Evolutionary conservation across 345 rosid species (phyloP).

Genomic region (Jatropha curcas): DNA sequence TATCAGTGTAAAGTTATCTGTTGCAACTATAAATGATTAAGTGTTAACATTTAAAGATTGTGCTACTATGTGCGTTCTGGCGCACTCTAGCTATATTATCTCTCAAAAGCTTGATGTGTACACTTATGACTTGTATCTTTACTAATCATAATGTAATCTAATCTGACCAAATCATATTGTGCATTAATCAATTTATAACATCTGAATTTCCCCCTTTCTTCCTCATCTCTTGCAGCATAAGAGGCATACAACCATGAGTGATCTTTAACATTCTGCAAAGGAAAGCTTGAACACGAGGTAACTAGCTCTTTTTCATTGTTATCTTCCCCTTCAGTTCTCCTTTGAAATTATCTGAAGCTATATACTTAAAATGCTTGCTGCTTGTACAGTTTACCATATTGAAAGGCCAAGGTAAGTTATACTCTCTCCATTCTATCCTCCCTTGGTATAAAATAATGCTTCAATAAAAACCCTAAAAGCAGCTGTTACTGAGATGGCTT

Average conservation of each 20-base stretch:
- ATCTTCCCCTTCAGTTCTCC: neutral
- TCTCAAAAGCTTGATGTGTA: no score
- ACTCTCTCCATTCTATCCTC: neutral
- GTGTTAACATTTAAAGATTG: no score
- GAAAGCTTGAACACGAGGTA: conserved; percentile 93
- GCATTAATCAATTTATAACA: no score
- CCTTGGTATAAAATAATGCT: neutral
- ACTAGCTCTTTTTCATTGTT: neutral
- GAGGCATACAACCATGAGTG: conserved; percentile 71
- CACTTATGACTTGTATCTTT: no score
- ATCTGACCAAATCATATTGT: no score
- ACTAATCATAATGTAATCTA: no score
- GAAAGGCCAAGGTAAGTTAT: neutral
- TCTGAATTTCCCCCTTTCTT: conserved; percentile 21
- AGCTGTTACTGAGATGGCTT: neutral
- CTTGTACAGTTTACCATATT: neutral
- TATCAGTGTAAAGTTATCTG: no score
- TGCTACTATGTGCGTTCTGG: no score
- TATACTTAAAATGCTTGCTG: neutral
- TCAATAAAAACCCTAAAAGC: neutral
- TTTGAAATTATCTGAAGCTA: neutral
- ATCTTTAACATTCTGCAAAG: conserved; percentile 76
- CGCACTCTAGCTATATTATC: no score
- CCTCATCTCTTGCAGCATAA: conserved; percentile 48
- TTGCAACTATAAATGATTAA: no score